Evolutionary conservation across 495 filamentous ascomycete genomes (phyloP), one percentile per base, ranked within the genome.

Genomic region (Penicillium tannophilum): DNA sequence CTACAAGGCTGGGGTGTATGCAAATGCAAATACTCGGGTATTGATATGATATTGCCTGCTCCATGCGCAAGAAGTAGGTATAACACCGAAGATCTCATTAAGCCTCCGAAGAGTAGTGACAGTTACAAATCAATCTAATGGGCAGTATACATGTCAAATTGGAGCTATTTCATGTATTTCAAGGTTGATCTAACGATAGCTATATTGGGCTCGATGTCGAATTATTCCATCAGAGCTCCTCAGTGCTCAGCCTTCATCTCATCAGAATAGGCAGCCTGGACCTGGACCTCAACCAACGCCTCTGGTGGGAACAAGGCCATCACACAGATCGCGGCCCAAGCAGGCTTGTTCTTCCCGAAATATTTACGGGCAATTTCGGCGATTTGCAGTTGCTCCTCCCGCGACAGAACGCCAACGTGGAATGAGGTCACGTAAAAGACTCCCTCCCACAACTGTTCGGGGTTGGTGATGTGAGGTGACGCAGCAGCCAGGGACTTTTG

Each of bases 301-400:
- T 52, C 50, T 14, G 50, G 50, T 20, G 50, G 50, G 20, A 52
- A 52, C 6, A 52, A n/a, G 14, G 50, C 50, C n/a, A 19, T 52
- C 6, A 52, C 50, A 52, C 50, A 52, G 20, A 52, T 52, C 14
- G 50, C 50, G 1, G 50, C 50, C 50, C 50, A 52, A 3, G 30
- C 50, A 20, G 50, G 50, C 50, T 52, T 52, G 16, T 52, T 52
- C 2, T 52, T 52, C n/a, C 50, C 50, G 41, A 52, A 52, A 24
- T 52, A 52, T 24, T 39, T 52, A 10, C 50, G n/a, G 28, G 50
- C 50, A 52, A 52, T 52, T 41, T 52, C 50, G 14, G 50, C 50
- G 20, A 52, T 52, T 24, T 52, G 50, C 28, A 52, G 9, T 52
- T 52, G 50, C 14, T 52, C 50, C 28, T 24, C 50, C 17, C 50